Conservation (phyloP, 2,329 filamentous ascomycete genomes). For the Diplocarpon rosae region DNA sequence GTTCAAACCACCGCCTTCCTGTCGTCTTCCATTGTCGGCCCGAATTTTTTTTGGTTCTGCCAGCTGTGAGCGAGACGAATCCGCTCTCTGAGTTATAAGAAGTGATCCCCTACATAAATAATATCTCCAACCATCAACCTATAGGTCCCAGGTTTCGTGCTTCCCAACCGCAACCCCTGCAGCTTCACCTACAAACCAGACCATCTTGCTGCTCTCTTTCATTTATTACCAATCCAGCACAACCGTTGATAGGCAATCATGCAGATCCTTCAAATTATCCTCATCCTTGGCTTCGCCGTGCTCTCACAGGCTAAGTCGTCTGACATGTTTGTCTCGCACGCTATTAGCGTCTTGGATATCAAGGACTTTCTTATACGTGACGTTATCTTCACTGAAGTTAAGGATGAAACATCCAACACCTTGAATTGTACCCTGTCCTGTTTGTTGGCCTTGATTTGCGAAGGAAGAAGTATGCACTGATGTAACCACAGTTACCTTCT, state of each 20-base stretch:
- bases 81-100: too few species aligned
- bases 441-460: not conserved
- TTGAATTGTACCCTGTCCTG: conserved; percentile 11
- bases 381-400: conserved; percentile 6
- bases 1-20: too few species aligned
- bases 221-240: not conserved
- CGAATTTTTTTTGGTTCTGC: too few species aligned
- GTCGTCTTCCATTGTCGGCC: too few species aligned
- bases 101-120: too few species aligned
- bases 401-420: not conserved
- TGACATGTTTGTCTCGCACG: not conserved
- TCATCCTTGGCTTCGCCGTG: conserved; percentile 7
- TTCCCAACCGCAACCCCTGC: too few species aligned
- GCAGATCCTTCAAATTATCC: conserved; percentile 9
- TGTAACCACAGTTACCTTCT: conserved; percentile 17
- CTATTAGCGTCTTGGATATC: not conserved
- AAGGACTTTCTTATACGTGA: conserved; percentile 11
- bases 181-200: too few species aligned
- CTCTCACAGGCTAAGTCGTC: conserved; percentile 3
- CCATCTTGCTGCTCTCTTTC: not conserved
- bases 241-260: not conserved
- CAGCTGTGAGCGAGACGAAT: too few species aligned
- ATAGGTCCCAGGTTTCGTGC: too few species aligned
- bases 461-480: not conserved
- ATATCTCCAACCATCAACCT: too few species aligned